phyloP scores from a whole-genome alignment of 805 yeast species.

The Candida suzukii region DNA sequence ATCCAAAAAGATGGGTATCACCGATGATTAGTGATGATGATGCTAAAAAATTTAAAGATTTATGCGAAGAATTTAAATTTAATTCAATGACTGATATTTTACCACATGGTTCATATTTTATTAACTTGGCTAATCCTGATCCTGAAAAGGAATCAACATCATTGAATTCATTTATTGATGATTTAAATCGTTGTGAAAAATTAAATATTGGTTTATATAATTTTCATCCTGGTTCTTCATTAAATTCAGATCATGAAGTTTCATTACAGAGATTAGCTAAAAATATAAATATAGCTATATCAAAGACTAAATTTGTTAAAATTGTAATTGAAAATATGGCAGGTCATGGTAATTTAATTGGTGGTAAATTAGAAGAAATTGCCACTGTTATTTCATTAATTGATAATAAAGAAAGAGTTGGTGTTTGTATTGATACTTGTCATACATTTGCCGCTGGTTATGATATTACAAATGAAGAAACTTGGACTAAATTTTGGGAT shows the following conservation, averaged over 20 bases:
- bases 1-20: constrained; percentile 87
- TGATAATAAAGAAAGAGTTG: constrained; percentile 80
- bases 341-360: constrained; percentile 89
- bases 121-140: constrained; percentile 90
- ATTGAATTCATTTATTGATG: constrained; percentile 74
- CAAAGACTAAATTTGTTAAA: constrained; percentile 69
- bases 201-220: constrained; percentile 82
- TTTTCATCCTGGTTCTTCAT: constrained; percentile 88
- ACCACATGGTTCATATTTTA: constrained; percentile 94
- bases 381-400: constrained; percentile 66
- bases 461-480: constrained; percentile 59
- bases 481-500: constrained; percentile 63
- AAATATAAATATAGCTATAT: constrained; percentile 72
- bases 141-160: constrained; percentile 70
- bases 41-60: constrained; percentile 52
- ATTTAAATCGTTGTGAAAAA: constrained; percentile 78
- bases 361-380: constrained; percentile 73
- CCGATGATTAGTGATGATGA: constrained; percentile 68
- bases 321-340: constrained; percentile 97
- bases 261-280: constrained; percentile 68
- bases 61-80: constrained; percentile 58
- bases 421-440: constrained; percentile 95
- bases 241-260: constrained; percentile 56
- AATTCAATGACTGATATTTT: constrained; percentile 72
- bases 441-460: constrained; percentile 96